These are phyloP conservation scores for Skeletonema marinoi DNA, from an alignment of 108 stramenopile genomes.

Conservation along the genomic window DNA sequence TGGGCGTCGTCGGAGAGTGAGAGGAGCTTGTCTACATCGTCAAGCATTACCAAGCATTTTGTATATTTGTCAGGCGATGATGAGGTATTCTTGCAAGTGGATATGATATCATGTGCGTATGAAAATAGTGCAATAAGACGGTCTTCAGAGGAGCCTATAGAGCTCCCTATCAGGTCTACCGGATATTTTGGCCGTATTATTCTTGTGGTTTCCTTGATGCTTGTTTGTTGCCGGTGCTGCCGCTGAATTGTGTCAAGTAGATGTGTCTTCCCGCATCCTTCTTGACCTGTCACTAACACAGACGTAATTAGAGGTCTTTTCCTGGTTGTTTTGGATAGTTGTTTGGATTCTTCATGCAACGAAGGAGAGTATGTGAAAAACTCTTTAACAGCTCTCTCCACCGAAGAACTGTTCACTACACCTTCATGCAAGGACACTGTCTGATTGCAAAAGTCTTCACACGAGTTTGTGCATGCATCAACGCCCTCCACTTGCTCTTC, in stretches of 20 bases:
- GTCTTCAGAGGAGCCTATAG: conserved; percentile 75
- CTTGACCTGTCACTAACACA: conserved; percentile 53
- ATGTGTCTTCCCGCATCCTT: conserved; percentile 78
- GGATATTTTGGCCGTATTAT: conserved; percentile 64
- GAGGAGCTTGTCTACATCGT: conserved; percentile 69
- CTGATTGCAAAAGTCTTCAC: background rate
- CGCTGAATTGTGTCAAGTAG: conserved; percentile 58
- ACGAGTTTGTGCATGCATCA: background rate
- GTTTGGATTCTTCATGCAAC: background rate
- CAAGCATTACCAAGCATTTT: conserved; percentile 65
- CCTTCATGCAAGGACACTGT: conserved; percentile 12
- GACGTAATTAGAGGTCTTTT: conserved; percentile 15
- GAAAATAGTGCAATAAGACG: conserved; percentile 59
- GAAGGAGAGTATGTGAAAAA: conserved; percentile 18
- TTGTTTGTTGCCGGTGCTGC: background rate
- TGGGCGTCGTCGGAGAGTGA: conserved; percentile 35
- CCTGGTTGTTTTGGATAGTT: background rate
- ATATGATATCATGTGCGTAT: conserved; percentile 21
- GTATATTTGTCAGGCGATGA: background rate
- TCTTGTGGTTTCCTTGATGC: background rate
- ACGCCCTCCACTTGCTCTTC: background rate
- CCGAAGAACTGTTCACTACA: conserved; percentile 20
- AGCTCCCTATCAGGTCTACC: conserved; percentile 52
- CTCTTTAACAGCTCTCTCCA: conserved; percentile 36
- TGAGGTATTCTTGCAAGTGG: background rate